Conservation (phyloP, 169 alveolate species). For the Plasmodium gonderi region DNA sequence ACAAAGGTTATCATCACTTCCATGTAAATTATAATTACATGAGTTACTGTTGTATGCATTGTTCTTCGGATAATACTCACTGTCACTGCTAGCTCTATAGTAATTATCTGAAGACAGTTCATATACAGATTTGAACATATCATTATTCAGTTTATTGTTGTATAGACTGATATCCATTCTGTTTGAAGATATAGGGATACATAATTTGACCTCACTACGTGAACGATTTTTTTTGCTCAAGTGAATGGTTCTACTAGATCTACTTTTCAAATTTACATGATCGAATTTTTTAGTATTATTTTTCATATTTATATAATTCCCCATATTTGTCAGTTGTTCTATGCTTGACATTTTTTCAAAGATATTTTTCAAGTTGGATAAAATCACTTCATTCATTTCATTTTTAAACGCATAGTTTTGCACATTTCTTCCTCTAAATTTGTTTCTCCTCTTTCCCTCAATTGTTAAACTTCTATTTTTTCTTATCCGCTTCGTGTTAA, state of each 20-base stretch:
- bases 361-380: slow-evolving; percentile 40
- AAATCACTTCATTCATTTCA: slow-evolving; percentile 23
- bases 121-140: not conserved
- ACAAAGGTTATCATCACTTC: not conserved
- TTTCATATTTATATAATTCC: slow-evolving; percentile 29
- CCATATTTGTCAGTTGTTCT: slow-evolving; percentile 37
- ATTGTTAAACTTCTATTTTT: not conserved
- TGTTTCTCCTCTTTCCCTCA: not conserved
- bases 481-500: not conserved
- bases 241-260: not conserved
- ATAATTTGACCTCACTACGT: not conserved
- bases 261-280: not conserved
- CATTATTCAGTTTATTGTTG: not conserved
- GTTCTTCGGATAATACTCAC: not conserved
- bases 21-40: not conserved
- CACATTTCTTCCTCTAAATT: not conserved
- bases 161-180: not conserved
- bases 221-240: not conserved
- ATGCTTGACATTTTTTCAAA: slow-evolving; percentile 50
- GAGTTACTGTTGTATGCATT: not conserved
- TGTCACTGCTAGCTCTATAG: not conserved
- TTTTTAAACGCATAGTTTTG: slow-evolving; percentile 12
- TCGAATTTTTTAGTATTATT: not conserved
- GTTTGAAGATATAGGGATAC: not conserved
- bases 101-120: not conserved